These are phyloP conservation scores for Alloteropsis semialata DNA, from an alignment of 176 grass and related monocot genomes.

Conservation along the genomic window DNA sequence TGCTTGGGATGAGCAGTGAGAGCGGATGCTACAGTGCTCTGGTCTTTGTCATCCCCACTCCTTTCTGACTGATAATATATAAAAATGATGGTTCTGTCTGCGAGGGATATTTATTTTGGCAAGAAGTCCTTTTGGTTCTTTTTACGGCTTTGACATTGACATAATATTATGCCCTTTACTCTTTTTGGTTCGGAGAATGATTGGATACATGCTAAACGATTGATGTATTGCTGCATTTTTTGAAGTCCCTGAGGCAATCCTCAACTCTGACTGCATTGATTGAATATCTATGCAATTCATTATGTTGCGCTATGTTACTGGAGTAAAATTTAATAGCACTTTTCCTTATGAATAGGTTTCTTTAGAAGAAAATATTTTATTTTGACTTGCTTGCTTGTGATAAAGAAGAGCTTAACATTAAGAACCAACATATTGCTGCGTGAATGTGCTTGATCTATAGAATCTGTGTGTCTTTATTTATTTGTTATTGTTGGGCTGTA, in stretches of 20 bases:
- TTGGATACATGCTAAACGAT: background rate
- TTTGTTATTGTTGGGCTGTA: background rate
- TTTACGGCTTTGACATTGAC: background rate
- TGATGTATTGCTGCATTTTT: conserved; percentile 1
- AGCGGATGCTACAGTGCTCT: background rate
- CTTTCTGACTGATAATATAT: background rate
- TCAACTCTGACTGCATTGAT: background rate
- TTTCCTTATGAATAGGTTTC: background rate
- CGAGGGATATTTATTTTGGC: background rate
- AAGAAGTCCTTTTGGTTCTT: conserved; percentile 14
- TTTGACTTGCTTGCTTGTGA: background rate
- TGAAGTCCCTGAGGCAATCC: background rate
- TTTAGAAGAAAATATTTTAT: background rate
- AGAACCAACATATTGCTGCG: background rate
- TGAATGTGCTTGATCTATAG: background rate
- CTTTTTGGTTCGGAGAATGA: background rate
- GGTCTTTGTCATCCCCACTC: background rate
- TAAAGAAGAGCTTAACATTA: background rate
- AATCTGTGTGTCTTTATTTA: background rate
- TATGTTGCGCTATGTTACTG: background rate
- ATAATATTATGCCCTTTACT: background rate
- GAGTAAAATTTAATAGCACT: background rate
- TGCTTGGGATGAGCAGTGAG: background rate
- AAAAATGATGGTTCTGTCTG: background rate
- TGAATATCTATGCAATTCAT: background rate